Base-by-base conservation (phyloP, 2,329 filamentous ascomycete species). In the Talaromyces amestolkiae region DNA sequence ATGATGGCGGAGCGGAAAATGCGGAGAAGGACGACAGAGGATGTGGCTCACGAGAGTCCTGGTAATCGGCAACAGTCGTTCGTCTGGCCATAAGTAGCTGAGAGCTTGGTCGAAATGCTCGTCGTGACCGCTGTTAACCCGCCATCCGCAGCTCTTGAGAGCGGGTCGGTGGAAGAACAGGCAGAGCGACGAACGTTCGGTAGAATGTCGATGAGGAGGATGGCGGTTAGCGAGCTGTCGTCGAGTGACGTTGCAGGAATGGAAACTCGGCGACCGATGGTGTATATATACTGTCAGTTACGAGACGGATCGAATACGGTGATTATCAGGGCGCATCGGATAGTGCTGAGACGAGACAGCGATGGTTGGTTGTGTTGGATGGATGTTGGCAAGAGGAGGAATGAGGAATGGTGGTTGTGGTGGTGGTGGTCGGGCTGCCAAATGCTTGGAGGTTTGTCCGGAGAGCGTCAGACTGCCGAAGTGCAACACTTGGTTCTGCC, bases 31-130 rank as follows among this genome's bases (percentile, higher is more conserved):
- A 69, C 60, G 69, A 67, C 66, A 74, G 68, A 71, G 75, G 72
- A 74, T 75, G 72, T 74, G 77, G 76, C 75, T 80, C 76, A 71
- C 75, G 72, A 73, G 74, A 74, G 76, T 78, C 76, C 76, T 80
- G 78, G 72, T 75, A 76, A 73, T 77, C 75, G 76, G 72, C 70
- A 74, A 75, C 76, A 73, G 77, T 75, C 76, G 75, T 78, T 78
- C 77, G 78, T 72, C 77, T 80, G 77, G 78, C 79, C 79, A 81
- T 81, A 80, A 76, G 78, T 80, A 75, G 72, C 71, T 74, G 70
- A 58, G 71, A 72, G 70, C 70, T 73, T 58, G 70, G 72, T 73
- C 69, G 65, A 73, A 70, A 67, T 69, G 72, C 68, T 72, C 72
- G 72, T 76, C 69, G 71, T 74, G 69, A 70, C 72, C 69, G 72